These are phyloP conservation scores for Eucalyptus coolabah DNA, from an alignment of 345 rosid species.

Conservation along the genomic window DNA sequence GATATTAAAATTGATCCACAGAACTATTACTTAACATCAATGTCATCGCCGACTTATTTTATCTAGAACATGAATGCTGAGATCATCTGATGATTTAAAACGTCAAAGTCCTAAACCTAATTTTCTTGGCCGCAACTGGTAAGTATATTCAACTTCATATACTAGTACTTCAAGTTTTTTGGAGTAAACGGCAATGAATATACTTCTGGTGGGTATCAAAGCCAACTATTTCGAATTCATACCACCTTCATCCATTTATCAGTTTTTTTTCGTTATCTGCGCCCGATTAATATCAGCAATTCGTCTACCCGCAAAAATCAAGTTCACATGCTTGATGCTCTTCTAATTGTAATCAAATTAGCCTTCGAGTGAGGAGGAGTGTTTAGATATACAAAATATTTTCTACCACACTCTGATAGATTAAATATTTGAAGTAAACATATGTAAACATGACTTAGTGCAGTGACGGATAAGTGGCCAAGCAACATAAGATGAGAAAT, in stretches of 20 bases:
- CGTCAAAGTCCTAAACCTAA: not conserved
- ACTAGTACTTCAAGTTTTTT: not conserved
- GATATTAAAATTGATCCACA: not conserved
- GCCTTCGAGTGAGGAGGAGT: not conserved
- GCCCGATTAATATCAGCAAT: not conserved
- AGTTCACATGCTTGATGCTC: not conserved
- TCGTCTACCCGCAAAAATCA: not conserved
- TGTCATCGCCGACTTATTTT: not conserved
- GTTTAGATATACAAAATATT: not conserved
- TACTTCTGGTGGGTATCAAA: not conserved
- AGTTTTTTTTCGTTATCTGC: not conserved
- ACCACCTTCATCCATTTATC: not conserved
- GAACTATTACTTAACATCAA: not conserved
- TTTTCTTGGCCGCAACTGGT: not conserved
- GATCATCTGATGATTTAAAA: not conserved
- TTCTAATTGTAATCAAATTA: not conserved
- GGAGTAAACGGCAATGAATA: not conserved
- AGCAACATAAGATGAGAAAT: not conserved
- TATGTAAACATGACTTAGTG: not conserved
- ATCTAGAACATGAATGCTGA: not conserved
- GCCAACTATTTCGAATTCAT: not conserved
- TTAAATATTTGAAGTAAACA: not conserved
- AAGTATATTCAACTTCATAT: not conserved
- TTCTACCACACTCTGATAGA: not conserved
- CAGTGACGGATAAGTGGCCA: not conserved